Evolutionary conservation across 495 filamentous ascomycete species (phyloP), one percentile per base, ranked within the genome.

Genomic region (Sphaerosporella brunnea): DNA sequence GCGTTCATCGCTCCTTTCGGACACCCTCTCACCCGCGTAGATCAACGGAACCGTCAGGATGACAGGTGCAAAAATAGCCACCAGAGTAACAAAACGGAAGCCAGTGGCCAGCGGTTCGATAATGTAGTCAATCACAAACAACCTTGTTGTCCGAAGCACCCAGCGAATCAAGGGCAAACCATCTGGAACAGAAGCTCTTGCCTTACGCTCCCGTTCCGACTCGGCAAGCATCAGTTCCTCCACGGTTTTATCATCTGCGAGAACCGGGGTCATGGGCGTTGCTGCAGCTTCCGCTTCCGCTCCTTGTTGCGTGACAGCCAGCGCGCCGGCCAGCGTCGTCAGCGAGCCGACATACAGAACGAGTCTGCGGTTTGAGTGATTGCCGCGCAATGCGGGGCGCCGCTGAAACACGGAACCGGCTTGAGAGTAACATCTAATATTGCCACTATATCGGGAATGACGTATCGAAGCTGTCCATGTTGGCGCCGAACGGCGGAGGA

Each of bases 51-150:
- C 73, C 0, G 82, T 70, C 1, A 79, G 61, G 28, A 96, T 74
- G 9, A 99, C 83, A 0, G 92, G 92, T 36, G 93, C 73, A 55
- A 99, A 99, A 24, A 96, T 93, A 23, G 80, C 60, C 16, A 84
- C 73, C 13, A 99, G 66, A 58, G 93, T 80, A 36, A 93, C 56
- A 49, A 96, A 93, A 15, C 92, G 70, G 25, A 87, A 64, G 0
- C 85, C 85, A 0, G 86, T 99, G 42, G 82, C 84, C 21, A 94
- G 65, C 3, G 92, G 88, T 61, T 99, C 92, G 38, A 75, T 47
- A 24, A 61, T 15, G 42, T 58, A 57, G 32, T 58, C 53, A 18
- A 49, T 18, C 7, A 48, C 8, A 16, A 59, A 45, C 18, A 59
- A 7, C 7, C 45, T 25, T n/a, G 45, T 34, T 0, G 24, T 37